Conservation (phyloP, 768 basidiomycete species). For the Tephrocybe sp. region DNA sequence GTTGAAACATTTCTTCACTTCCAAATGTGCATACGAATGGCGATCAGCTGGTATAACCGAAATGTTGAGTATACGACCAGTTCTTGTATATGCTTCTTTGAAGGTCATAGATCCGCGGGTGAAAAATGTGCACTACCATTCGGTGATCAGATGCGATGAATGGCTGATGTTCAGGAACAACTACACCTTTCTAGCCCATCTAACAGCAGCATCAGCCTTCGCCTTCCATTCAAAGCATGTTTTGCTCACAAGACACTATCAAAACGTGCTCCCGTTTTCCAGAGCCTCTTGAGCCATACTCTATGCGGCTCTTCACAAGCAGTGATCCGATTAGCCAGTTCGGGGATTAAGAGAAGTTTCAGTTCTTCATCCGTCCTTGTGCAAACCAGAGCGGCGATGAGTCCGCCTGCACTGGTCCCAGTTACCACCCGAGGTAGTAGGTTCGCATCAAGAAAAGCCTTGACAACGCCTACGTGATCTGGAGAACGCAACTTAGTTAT, state of each 20-base stretch:
- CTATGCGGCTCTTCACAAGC: constrained; percentile 78
- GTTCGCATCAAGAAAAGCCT: constrained; percentile 85
- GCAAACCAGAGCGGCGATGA: constrained; percentile 75
- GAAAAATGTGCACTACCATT: constrained; percentile 75
- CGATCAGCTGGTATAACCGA: constrained; percentile 90
- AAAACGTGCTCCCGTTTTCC: constrained; percentile 92
- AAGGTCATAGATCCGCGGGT: constrained; percentile 95
- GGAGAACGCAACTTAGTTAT: not conserved
- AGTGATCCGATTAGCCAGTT: constrained; percentile 79
- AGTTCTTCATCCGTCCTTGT: constrained; percentile 90
- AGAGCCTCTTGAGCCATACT: constrained; percentile 72
- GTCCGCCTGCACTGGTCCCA: constrained; percentile 92
- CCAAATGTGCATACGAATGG: constrained; percentile 57
- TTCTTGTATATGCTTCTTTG: constrained; percentile 89
- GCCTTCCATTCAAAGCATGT: not conserved
- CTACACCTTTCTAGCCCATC: constrained; percentile 87
- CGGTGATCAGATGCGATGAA: not conserved
- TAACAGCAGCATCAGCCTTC: constrained; percentile 18
- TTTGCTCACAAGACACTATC: constrained; percentile 62
- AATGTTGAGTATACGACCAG: constrained; percentile 91
- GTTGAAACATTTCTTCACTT: not conserved
- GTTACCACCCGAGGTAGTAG: constrained; percentile 91
- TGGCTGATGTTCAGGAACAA: not conserved
- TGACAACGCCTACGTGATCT: constrained; percentile 91
- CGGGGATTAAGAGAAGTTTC: constrained; percentile 71